phyloP scores from a whole-genome alignment of 2,329 filamentous ascomycete species.

The Penicillium sp. region DNA sequence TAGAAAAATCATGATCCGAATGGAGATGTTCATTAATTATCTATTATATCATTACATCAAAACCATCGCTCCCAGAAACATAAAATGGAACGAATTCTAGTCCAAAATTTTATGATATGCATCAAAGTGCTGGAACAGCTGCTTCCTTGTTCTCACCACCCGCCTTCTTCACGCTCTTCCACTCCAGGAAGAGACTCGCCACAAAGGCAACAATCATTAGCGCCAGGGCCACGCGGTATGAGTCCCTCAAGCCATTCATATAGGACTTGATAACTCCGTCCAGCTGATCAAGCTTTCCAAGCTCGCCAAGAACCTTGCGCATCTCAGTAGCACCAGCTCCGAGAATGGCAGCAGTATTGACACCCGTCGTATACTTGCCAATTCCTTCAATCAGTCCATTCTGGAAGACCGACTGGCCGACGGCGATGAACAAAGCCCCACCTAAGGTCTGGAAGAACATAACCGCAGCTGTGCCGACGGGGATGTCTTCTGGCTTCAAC shows the following conservation, averaged over 20 bases:
- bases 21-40: constrained; percentile 1
- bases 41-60: background rate
- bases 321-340: constrained; percentile 26
- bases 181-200: constrained; percentile 27
- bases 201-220: constrained; percentile 23
- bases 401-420: constrained; percentile 36
- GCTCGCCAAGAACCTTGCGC: constrained; percentile 11
- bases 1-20: background rate
- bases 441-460: constrained; percentile 37
- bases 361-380: constrained; percentile 9
- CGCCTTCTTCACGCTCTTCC: constrained; percentile 30
- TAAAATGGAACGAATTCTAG: background rate
- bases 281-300: constrained; percentile 20
- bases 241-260: constrained; percentile 23
- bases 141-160: constrained; percentile 13
- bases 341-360: constrained; percentile 17
- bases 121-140: constrained; percentile 14
- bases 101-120: background rate
- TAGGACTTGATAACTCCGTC: constrained; percentile 24
- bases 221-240: constrained; percentile 27
- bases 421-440: constrained; percentile 35
- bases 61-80: background rate
- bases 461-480: constrained; percentile 31
- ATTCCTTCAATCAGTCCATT: constrained; percentile 29
- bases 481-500: constrained; percentile 28